Conservation (phyloP, 805 yeast species). For the Nakazawaea populi region DNA sequence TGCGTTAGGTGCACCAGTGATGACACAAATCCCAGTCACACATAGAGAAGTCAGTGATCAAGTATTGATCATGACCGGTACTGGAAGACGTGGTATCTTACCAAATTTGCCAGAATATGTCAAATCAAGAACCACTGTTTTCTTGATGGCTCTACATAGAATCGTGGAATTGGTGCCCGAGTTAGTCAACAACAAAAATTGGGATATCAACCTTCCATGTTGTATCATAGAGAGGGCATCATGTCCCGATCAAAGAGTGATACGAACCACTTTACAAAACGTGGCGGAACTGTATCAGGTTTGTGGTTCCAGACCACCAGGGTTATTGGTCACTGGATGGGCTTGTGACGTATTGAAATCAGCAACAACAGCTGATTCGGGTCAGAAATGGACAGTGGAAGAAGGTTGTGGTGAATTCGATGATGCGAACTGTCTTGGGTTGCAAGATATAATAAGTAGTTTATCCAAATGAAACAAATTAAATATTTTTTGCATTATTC, state of each 20-base stretch:
- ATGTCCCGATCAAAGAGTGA: constrained; percentile 86
- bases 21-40: constrained; percentile 82
- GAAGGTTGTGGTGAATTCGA: constrained; percentile 29
- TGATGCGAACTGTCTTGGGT: neutral
- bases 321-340: constrained; percentile 74
- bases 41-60: constrained; percentile 92
- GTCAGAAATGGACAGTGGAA: constrained; percentile 37
- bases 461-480: neutral
- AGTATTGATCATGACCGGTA: constrained; percentile 89
- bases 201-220: constrained; percentile 73
- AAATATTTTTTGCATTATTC: neutral
- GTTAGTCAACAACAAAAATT: constrained; percentile 37
- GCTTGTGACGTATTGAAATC: constrained; percentile 55
- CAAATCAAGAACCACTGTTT: constrained; percentile 71
- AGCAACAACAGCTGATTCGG: constrained; percentile 12
- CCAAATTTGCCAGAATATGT: constrained; percentile 77
- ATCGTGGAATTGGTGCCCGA: constrained; percentile 48
- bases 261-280: constrained; percentile 62
- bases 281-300: constrained; percentile 69
- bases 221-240: constrained; percentile 88
- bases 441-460: neutral
- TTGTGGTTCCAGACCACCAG: constrained; percentile 89
- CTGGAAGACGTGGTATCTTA: constrained; percentile 80
- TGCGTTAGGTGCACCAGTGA: constrained; percentile 81
- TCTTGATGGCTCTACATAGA: constrained; percentile 86